Percentiles rank a stretch among this genome's conserved stretches.
These are phyloP conservation scores for Colletotrichum destructivum DNA, from an alignment of 2,329 filamentous ascomycete genomes.

Conservation along the genomic window DNA sequence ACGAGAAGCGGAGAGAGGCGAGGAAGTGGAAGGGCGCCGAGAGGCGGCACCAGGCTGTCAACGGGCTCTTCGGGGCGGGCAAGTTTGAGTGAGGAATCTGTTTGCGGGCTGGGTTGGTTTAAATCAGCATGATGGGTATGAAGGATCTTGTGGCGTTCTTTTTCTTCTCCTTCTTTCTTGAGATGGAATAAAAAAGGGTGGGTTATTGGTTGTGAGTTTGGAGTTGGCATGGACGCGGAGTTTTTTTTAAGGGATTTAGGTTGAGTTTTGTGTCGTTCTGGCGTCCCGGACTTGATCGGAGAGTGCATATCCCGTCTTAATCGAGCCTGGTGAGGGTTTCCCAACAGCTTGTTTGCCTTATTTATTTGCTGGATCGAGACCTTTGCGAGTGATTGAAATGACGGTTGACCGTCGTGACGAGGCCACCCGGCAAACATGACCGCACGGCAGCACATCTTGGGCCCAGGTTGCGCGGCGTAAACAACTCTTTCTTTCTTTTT, in stretches of 20 bases:
- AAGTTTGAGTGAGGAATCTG: constrained; percentile 61
- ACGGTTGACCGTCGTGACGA: not conserved
- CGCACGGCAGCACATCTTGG: not conserved
- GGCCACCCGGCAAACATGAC: not conserved
- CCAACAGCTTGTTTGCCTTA: not conserved
- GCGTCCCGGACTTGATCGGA: not conserved
- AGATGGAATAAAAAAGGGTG: no score
- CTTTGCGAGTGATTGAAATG: not conserved
- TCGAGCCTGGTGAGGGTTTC: not conserved
- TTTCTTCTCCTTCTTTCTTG: no score
- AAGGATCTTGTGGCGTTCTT: not conserved
- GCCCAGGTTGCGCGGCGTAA: no score
- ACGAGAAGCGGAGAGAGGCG: constrained; percentile 71
- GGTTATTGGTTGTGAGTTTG: not conserved
- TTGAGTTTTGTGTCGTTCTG: not conserved
- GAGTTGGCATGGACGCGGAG: not conserved
- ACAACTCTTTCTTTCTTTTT: not conserved
- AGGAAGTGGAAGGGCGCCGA: constrained; percentile 72
- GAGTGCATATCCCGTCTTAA: not conserved
- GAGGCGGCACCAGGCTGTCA: constrained; percentile 69
- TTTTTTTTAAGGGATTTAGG: no score
- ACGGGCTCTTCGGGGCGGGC: constrained; percentile 71
- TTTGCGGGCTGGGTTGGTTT: not conserved
- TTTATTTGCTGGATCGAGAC: not conserved
- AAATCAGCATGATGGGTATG: not conserved